Percentiles rank a stretch among this genome's conserved stretches.
Conservation (phyloP, 768 basidiomycete genomes). For the Heimioporus sp. region DNA sequence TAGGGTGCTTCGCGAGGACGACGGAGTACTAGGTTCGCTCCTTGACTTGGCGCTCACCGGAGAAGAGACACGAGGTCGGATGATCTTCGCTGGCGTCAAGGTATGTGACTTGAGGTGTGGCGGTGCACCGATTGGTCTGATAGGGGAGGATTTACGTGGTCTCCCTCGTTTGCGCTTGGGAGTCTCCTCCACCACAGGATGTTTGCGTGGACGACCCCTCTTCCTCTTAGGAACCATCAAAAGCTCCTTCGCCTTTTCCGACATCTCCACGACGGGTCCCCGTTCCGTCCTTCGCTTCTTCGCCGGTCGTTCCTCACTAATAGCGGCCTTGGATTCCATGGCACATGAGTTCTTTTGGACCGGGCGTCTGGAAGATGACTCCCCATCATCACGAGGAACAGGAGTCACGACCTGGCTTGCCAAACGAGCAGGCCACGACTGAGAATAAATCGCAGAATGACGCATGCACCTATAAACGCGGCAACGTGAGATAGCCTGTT, state of each 20-base stretch:
- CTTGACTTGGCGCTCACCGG: conserved; percentile 20
- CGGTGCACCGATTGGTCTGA: conserved; percentile 6
- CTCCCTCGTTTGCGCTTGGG: conserved; percentile 37
- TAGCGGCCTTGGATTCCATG: conserved; percentile 54
- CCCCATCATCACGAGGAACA: conserved; percentile 46
- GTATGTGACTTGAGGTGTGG: conserved; percentile 9
- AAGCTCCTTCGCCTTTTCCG: conserved; percentile 33
- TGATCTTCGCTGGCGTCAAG: conserved; percentile 9
- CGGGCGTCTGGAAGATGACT: conserved; percentile 41
- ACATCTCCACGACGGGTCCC: conserved; percentile 28
- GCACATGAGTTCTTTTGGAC: conserved; percentile 49
- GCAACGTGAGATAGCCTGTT: conserved; percentile 11
- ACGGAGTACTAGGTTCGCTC: conserved; percentile 23
- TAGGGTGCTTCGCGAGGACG: conserved; percentile 21
- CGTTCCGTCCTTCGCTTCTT: conserved; percentile 53
- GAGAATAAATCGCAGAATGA: conserved; percentile 73
- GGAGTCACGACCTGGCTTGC: conserved; percentile 43
- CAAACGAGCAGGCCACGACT: conserved; percentile 67
- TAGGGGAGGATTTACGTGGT: conserved; percentile 30
- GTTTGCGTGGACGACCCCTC: conserved; percentile 35
- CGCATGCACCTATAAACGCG: conserved; percentile 62
- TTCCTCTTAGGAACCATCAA: conserved; percentile 31
- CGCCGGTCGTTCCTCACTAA: conserved; percentile 38
- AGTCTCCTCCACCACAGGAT: conserved; percentile 28
- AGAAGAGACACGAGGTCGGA: conserved; percentile 14